Percentiles rank a stretch among this genome's conserved stretches.
Conservation (phyloP, 1,139 yeast genomes). For the Sugiyamaella xylanicola region DNA sequence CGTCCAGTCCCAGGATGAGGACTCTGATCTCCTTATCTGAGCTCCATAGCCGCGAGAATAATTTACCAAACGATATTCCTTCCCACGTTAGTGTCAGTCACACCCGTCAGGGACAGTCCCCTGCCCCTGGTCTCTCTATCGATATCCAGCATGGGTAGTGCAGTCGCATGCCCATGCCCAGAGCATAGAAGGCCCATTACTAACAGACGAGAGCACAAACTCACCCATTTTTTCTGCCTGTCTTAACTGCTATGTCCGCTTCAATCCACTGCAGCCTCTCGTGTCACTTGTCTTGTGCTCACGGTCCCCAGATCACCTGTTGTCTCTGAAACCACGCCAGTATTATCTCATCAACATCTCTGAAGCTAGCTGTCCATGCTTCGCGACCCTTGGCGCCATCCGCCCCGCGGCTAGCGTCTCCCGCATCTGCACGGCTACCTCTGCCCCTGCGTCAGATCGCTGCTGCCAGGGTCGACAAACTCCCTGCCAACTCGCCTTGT, state of each 20-base stretch:
- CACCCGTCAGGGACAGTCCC: not conserved
- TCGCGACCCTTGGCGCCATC: not conserved
- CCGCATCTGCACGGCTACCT: not conserved
- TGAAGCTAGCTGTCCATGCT: not conserved
- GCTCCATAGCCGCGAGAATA: slow-evolving; percentile 88
- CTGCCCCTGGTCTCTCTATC: not conserved
- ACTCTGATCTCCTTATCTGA: slow-evolving; percentile 88
- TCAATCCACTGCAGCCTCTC: not conserved
- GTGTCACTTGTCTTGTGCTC: not conserved
- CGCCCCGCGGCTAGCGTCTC: not conserved
- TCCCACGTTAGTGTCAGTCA: slow-evolving; percentile 3
- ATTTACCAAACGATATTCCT: slow-evolving; percentile 59
- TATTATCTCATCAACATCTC: not conserved
- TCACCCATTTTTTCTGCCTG: not conserved
- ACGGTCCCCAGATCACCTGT: not conserved
- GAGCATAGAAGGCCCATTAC: not conserved
- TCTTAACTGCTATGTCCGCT: not conserved
- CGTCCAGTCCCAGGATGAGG: slow-evolving; percentile 89
- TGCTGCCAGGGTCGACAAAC: not conserved
- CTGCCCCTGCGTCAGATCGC: slow-evolving; percentile 1
- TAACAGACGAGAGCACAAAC: too few species aligned
- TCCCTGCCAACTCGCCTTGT: too few species aligned
- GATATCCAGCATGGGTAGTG: not conserved
- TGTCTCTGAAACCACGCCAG: not conserved
- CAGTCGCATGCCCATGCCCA: not conserved